Conservation (phyloP, 2,329 filamentous ascomycete species). For the Aspergillus pseudoviridinutans region DNA sequence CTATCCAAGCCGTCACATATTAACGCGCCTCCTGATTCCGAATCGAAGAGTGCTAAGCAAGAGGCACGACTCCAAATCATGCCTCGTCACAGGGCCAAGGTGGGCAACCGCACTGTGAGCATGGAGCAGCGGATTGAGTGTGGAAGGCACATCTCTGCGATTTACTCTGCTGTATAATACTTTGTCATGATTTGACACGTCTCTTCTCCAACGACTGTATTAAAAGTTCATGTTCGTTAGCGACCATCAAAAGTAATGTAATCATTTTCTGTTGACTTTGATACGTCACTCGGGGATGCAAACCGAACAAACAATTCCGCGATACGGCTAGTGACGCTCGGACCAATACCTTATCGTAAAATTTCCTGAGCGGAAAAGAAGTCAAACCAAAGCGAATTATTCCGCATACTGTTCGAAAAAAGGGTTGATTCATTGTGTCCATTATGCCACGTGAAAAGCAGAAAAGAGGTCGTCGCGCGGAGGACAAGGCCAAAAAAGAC, state of each 20-base stretch:
- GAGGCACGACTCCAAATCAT: constrained; percentile 77
- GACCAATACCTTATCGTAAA: constrained; percentile 36
- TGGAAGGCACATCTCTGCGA: constrained; percentile 73
- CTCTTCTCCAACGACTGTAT: not conserved
- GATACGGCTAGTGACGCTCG: constrained; percentile 25
- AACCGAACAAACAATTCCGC: constrained; percentile 27
- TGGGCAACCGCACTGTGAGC: constrained; percentile 67
- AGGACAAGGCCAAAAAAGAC: constrained; percentile 38
- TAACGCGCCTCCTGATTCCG: constrained; percentile 64
- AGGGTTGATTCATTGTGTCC: constrained; percentile 1
- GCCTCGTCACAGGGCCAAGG: constrained; percentile 64
- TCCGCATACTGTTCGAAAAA: constrained; percentile 2
- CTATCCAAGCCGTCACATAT: constrained; percentile 72
- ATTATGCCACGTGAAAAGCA: constrained; percentile 46
- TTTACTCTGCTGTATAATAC: constrained; percentile 65
- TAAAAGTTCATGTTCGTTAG: not conserved
- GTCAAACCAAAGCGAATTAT: constrained; percentile 23
- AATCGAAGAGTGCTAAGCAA: constrained; percentile 57
- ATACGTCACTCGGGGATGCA: constrained; percentile 17
- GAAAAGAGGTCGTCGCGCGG: constrained; percentile 44
- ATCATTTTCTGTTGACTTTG: not conserved
- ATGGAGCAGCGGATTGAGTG: constrained; percentile 88
- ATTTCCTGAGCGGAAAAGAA: constrained; percentile 7
- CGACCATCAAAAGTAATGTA: not conserved
- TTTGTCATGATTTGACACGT: constrained; percentile 1